A percentile compares a stretch with the other conserved stretches of the same genome.
phyloP scores from a whole-genome alignment of 2,329 filamentous ascomycete species.

The Cladosporium cucumerinum region DNA sequence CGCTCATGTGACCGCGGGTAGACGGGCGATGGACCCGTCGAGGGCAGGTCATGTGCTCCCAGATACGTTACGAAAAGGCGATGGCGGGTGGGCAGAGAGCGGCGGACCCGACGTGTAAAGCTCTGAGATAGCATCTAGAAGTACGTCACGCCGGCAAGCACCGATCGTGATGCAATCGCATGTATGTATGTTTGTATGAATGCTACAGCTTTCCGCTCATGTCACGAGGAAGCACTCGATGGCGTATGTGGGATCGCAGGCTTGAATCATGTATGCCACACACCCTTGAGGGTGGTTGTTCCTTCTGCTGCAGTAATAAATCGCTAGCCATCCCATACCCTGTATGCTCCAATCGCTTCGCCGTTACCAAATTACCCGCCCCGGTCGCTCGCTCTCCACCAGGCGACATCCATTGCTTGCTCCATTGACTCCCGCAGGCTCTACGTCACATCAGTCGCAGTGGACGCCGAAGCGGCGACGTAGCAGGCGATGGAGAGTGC shows the following conservation, averaged over 20 bases:
- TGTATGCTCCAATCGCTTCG: constrained; percentile 3
- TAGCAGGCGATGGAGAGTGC: constrained; percentile 3
- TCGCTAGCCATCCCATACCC: constrained; percentile 2
- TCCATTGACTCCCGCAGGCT: not conserved
- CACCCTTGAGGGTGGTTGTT: not conserved
- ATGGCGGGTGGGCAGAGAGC: not conserved
- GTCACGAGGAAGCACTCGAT: not conserved
- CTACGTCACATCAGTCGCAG: constrained; percentile 3
- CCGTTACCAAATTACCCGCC: constrained; percentile 1
- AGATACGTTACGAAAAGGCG: not conserved
- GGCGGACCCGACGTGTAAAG: not conserved
- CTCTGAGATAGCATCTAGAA: not conserved
- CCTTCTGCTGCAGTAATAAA: not conserved
- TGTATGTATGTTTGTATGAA: no score
- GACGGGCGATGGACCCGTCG: not conserved
- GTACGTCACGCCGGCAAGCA: no score
- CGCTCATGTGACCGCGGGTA: constrained; percentile 16
- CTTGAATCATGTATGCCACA: not conserved
- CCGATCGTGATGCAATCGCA: not conserved
- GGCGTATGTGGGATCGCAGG: not conserved
- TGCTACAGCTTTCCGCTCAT: not conserved
- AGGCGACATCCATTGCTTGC: constrained; percentile 4
- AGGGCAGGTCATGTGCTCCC: not conserved
- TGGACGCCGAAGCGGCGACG: not conserved
- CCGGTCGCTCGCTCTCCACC: not conserved